Conservation (phyloP, 2,329 filamentous ascomycete species). For the Moelleriella libera region DNA sequence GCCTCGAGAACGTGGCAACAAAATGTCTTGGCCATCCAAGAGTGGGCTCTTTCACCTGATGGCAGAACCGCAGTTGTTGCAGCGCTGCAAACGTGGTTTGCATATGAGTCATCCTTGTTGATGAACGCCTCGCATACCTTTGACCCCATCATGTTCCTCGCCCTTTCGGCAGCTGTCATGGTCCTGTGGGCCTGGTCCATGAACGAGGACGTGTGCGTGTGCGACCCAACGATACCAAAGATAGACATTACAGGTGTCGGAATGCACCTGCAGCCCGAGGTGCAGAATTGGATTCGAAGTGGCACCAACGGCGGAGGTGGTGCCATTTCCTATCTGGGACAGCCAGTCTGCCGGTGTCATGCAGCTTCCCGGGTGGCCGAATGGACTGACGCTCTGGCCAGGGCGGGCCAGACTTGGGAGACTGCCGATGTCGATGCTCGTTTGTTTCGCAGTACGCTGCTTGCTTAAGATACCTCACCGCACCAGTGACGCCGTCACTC, state of each 20-base stretch:
- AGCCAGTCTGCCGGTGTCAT: conserved; percentile 7
- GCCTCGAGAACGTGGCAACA: conserved; percentile 8
- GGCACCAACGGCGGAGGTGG: conserved; percentile 6
- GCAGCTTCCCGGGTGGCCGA: conserved; percentile 4
- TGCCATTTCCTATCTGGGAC: conserved; percentile 3
- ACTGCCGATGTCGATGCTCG: conserved; percentile 2
- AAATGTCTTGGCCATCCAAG: conserved; percentile 8
- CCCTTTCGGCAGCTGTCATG: conserved; percentile 15
- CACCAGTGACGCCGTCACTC: background rate
- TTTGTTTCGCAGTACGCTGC: conserved; percentile 3
- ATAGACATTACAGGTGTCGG: conserved; percentile 11
- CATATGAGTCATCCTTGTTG: conserved; percentile 9
- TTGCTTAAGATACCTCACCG: background rate
- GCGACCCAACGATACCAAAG: conserved; percentile 11
- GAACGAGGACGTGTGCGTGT: conserved; percentile 13
- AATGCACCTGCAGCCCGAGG: conserved; percentile 7
- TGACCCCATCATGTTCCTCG: conserved; percentile 20
- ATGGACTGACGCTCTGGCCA: conserved; percentile 6
- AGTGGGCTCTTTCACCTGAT: conserved; percentile 16
- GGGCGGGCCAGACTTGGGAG: conserved; percentile 7
- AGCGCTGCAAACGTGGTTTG: conserved; percentile 16
- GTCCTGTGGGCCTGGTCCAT: conserved; percentile 22
- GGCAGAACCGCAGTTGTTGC: conserved; percentile 19
- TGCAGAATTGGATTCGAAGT: conserved; percentile 15
- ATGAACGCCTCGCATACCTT: conserved; percentile 3